Evolutionary conservation across 768 basidiomycete genomes (phyloP), one percentile per base, ranked within the genome.

Genomic region (Leccinum disarticulatum): DNA sequence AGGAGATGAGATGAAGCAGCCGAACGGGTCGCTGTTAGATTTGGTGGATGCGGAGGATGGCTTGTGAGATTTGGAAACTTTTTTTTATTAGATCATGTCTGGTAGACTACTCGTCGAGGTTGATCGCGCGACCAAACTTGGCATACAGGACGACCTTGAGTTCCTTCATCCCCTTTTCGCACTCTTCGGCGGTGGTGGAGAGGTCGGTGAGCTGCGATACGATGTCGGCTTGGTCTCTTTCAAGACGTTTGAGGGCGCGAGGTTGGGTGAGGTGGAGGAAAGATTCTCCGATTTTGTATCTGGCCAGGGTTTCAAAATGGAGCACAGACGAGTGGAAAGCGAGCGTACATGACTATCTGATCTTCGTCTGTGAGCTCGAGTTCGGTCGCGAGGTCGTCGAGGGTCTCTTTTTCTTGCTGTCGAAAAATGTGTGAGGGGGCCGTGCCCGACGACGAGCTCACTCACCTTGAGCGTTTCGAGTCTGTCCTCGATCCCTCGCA

Each of bases 321-420:
- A 87, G 93, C 68, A 9, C 91, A 82, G 0, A 79, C 77, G 28
- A 54, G 31, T 22, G 19, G 15, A 30, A 8, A 60, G 35, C 38
- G 46, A 14, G 72, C 89, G 58, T 65, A 94, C 91, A 94, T 68
- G 4, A 97, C 86, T 1, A 79, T 79, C 57, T 91, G 83, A 59
- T 91, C 88, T 66, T 95, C 93, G 61, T 96, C 93, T 1, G 87
- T 86, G 10, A 98, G 84, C 69, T 96, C 94, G 25, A 98, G 82
- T 68, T 97, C 95, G 49, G 83, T 90, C 2, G 85, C 76, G 31
- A 97, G 82, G 71, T 98, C 95, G 60, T 96, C 93, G 14, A 96
- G 83, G 3, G 93, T 90, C 66, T 97, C 95, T 76, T 95, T 95
- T 76, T 96, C 94, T 82, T 91, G 87, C 94, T 98, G 69, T 14